Conservation (phyloP, 2,329 filamentous ascomycete genomes). For the Aspergillus intermedius region DNA sequence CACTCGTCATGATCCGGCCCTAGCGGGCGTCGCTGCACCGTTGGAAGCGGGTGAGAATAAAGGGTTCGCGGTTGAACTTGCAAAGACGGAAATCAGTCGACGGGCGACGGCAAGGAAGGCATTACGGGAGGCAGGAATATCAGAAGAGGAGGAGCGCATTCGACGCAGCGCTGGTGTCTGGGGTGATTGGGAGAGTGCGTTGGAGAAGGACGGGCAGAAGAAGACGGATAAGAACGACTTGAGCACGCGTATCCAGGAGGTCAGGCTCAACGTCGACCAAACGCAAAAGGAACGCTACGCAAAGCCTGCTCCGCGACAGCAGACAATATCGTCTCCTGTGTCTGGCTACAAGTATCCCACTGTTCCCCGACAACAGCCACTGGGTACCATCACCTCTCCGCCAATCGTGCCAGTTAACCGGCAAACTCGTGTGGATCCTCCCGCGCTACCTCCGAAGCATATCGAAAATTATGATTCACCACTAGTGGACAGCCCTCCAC, state of each 20-base stretch:
- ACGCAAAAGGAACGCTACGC: conserved; percentile 6
- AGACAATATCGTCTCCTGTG: conserved; percentile 13
- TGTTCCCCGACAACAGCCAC: conserved; percentile 32
- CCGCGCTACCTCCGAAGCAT: conserved; percentile 34
- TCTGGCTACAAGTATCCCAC: conserved; percentile 39
- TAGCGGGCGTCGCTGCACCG: conserved; percentile 53
- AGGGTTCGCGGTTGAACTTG: conserved; percentile 69
- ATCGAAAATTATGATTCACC: conserved; percentile 9
- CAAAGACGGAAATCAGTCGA: conserved; percentile 63
- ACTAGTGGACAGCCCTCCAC: conserved; percentile 16
- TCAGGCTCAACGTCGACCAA: conserved; percentile 37
- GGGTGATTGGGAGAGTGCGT: conserved; percentile 47
- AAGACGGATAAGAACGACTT: conserved; percentile 38
- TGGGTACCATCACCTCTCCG: conserved; percentile 17
- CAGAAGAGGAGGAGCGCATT: conserved; percentile 51
- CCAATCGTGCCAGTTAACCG: conserved; percentile 14
- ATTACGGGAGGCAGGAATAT: conserved; percentile 52
- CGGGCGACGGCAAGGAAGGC: conserved; percentile 57
- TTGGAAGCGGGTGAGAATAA: conserved; percentile 65
- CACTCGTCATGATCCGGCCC: conserved; percentile 49
- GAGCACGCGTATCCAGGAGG: conserved; percentile 47
- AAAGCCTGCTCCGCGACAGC: conserved; percentile 9
- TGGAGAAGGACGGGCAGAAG: conserved; percentile 26
- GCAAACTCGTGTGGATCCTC: conserved; percentile 20
- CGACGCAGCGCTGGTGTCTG: conserved; percentile 50